Base-by-base conservation (phyloP, 345 rosid species). In the Citrus hindsii region DNA sequence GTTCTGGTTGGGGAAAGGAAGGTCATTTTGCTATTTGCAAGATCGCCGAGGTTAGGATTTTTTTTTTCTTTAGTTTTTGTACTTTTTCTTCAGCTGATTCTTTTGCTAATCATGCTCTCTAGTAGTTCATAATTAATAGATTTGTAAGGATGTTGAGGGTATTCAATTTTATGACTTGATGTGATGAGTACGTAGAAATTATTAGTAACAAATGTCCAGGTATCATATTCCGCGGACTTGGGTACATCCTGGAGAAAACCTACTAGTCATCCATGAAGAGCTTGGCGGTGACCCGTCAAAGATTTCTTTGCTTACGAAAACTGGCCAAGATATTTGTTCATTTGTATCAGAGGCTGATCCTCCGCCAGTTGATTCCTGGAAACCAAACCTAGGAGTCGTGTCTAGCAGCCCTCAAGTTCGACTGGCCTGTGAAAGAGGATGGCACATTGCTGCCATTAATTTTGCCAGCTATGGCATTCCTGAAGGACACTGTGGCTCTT, bases 21-120 rank as follows among this genome's bases (percentile, higher is more conserved):
- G 98, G 97, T 69, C 98, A 95, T 77, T 92, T 78, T 76, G 87
- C 89, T 72, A 71, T 76, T 82, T 95, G 98, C 89, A 92, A 88
- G 81, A 88, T 95, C 62, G 98, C 99, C 19, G 96, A 95, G 96
- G 97, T 89, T 1, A 84, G 77, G 40, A 51, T 25, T 30, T 28
- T 30, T 69, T 51, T 4, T 32, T 32, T 56, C 1, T 28, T 38
- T 68, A 0, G 48, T 65, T 71, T 48, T 18, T 14, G 27, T 61
- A 9, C 32, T 61, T 10, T 42, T 10, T 61, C 28, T 24, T 69
- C 0, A 3, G 51, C 1, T 40, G 72, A 3, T 14, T 25, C 58
- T 66, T 63, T 33, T 32, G 28, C 21, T 66, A 56, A n/a, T 66
- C 46, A 1, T 64, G 38, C 7, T 55, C 19, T 27, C 61, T 27